Conservation (phyloP, 352 stramenopile species). For the Globisporangium alternatum region DNA sequence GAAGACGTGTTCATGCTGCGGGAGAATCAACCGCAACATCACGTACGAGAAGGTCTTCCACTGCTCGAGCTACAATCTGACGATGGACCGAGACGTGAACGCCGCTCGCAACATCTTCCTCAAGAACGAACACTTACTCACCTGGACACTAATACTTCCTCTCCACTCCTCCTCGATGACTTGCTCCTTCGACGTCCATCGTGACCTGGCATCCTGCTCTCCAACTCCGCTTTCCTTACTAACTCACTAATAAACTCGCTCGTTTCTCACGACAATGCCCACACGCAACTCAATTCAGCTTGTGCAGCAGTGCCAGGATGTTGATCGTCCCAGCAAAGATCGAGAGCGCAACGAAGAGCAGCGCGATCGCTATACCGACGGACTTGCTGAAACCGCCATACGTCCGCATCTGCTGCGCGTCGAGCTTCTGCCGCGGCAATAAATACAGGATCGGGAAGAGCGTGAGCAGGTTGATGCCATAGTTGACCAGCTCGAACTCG, state of each 20-base stretch:
- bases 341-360: conserved; percentile 43
- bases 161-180: background rate
- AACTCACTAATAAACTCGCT: conserved; percentile 6
- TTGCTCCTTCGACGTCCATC: background rate
- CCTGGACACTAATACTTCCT: background rate
- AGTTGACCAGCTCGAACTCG: conserved; percentile 43
- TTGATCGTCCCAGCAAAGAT: conserved; percentile 43
- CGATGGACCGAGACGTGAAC: too few species aligned
- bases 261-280: background rate
- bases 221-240: background rate
- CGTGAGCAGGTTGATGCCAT: conserved; percentile 48
- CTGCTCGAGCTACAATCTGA: too few species aligned
- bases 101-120: too few species aligned
- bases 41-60: too few species aligned
- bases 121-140: too few species aligned
- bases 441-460: conserved; percentile 62
- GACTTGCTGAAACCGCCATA: conserved; percentile 45
- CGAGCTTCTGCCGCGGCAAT: conserved; percentile 61
- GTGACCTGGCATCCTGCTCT: background rate
- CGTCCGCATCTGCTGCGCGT: conserved; percentile 59
- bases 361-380: conserved; percentile 33
- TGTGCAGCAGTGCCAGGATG: conserved; percentile 27
- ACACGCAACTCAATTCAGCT: conserved; percentile 5
- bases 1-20: too few species aligned
- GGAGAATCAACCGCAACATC: too few species aligned